Evolutionary conservation across 306 rosid species (phyloP).

Genomic region (Urtica urens): DNA sequence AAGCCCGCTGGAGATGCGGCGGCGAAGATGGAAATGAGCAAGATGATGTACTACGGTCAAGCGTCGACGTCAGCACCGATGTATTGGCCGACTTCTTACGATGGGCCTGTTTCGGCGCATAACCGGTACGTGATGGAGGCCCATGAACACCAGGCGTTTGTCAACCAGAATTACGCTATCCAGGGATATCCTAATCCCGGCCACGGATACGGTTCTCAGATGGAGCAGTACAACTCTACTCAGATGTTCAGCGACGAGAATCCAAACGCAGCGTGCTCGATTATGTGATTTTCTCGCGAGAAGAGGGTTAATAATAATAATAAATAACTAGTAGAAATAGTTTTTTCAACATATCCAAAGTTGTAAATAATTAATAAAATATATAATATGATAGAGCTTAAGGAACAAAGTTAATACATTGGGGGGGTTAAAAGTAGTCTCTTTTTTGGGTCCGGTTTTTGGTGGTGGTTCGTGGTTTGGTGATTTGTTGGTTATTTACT

Average conservation of each 20-base stretch:
- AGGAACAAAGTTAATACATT: not conserved
- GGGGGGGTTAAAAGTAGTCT: not conserved
- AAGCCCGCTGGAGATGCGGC: conserved; percentile 19
- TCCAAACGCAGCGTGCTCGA: conserved; percentile 74
- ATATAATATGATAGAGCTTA: not conserved
- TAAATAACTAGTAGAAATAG: not conserved
- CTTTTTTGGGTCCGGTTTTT: not conserved
- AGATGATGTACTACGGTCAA: conserved; percentile 50
- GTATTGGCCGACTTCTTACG: conserved; percentile 21
- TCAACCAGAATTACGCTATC: conserved; percentile 15
- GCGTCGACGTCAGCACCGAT: conserved; percentile 22
- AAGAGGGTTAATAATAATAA: not conserved
- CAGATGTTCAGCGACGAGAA: conserved; percentile 79
- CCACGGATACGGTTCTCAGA: conserved; percentile 23
- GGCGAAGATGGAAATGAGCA: conserved; percentile 35
- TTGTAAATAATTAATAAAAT: conserved; percentile 21
- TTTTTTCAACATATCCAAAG: not conserved
- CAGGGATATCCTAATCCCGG: conserved; percentile 19
- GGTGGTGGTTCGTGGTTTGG: conserved; percentile 1
- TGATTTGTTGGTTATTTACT: not conserved
- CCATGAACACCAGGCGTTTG: conserved; percentile 30
- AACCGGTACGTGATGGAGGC: conserved; percentile 34
- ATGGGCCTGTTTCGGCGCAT: conserved; percentile 25
- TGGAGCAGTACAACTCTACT: conserved; percentile 22
- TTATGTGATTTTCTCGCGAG: conserved; percentile 35